Evolutionary conservation across 495 filamentous ascomycete species (phyloP).

Genomic region (Apodospora peruviana): DNA sequence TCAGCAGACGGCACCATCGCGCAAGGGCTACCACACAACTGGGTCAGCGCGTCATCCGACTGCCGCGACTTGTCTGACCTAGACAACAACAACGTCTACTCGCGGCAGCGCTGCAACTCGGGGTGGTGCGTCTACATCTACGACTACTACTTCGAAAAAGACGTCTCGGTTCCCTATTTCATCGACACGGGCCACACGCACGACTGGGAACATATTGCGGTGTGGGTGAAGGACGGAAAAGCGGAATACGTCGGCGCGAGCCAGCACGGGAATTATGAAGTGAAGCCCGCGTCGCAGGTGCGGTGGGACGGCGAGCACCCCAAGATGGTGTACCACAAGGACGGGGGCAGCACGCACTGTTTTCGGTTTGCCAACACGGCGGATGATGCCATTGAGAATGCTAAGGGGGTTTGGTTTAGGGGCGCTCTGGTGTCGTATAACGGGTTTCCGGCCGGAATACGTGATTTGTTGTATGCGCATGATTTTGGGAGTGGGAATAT

Average conservation of each 20-base stretch:
- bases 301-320: constrained; percentile 39
- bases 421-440: constrained; percentile 34
- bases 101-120: constrained; percentile 38
- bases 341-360: constrained; percentile 32
- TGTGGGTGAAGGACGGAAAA: constrained; percentile 29
- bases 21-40: constrained; percentile 30
- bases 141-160: constrained; percentile 46
- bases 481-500: constrained; percentile 29
- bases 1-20: constrained; percentile 29
- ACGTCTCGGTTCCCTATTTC: constrained; percentile 30
- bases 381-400: constrained; percentile 38
- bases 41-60: constrained; percentile 21
- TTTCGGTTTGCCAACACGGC: constrained; percentile 35
- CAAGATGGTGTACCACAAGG: constrained; percentile 42
- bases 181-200: constrained; percentile 32
- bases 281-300: constrained; percentile 24
- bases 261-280: constrained; percentile 33
- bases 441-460: constrained; percentile 24
- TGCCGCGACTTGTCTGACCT: constrained; percentile 38
- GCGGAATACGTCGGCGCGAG: constrained; percentile 32
- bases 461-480: constrained; percentile 22
- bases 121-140: constrained; percentile 42
- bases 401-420: constrained; percentile 33
- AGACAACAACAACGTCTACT: constrained; percentile 42
- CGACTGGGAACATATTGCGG: constrained; percentile 46